Base-by-base conservation (phyloP, 2,329 filamentous ascomycete species). In the Sarocladium kiliense region DNA sequence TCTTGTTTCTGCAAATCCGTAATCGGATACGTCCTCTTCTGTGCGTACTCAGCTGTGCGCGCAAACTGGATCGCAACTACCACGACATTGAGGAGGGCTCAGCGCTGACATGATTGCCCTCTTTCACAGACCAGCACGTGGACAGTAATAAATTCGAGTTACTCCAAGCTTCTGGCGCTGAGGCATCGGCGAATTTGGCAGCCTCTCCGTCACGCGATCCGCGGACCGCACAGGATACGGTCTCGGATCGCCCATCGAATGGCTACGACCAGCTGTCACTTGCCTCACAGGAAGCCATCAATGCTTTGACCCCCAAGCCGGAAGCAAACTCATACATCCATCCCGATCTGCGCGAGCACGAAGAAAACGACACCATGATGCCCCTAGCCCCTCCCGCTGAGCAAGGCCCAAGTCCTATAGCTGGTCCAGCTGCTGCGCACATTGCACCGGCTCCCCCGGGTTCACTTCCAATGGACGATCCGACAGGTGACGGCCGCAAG, bases 401-500 rank as follows among this genome's bases (percentile, higher is more conserved):
- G 32, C 66, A 70, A 36, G 68, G 65, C 57, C 66, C 68, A 34
- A 65, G 61, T 55, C 64, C 51, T 61, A 65, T 51, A 25, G 61
- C 64, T 25, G 64, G 63, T 1, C 61, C 66, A 32, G 63, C 64
- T 11, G 58, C 64, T 9, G 57, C 61, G 49, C 63, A 51, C 16
- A 51, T 71, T 57, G 66, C 65, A 53, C 56, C 32, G n/a, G 57
- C 55, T 37, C 61, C 58, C 27, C 54, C 53, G 32, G 50, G 50
- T n/a, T 53, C 50, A 10, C 50, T 18, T 63, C 67, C 32, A 66
- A 70, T 14, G 69, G 59, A 64, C 10, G 66, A 68, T 32, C 64
- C 64, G 45, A 55, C 62, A 3, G 71, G 74, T 26, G 73, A 88
- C 59, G 82, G 85, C 59, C 80, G 86, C 53, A 93, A 94, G 72